phyloP scores from a whole-genome alignment of 2,329 filamentous ascomycete genomes.

The Raffaelea albimanens region DNA sequence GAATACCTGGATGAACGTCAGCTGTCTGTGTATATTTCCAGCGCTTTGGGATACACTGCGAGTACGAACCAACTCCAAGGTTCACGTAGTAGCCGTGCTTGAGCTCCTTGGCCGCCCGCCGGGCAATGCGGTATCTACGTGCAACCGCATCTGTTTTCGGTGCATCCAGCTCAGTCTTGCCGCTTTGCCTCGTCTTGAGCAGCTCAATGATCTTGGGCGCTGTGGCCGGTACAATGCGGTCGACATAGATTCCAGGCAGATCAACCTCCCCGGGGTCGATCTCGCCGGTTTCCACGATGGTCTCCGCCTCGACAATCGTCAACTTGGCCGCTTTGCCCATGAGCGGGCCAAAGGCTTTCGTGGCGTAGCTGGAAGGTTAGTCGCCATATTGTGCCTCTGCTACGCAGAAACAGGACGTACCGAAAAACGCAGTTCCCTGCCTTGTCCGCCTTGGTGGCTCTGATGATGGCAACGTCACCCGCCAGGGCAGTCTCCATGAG shows the following conservation, averaged over 20 bases:
- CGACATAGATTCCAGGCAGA: slow-evolving; percentile 73
- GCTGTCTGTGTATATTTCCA: too few species aligned
- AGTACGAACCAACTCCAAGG: slow-evolving; percentile 67
- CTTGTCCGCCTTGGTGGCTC: slow-evolving; percentile 67
- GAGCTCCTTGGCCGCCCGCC: slow-evolving; percentile 69
- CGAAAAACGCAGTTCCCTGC: slow-evolving; percentile 74
- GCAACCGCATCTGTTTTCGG: slow-evolving; percentile 48
- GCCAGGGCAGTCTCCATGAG: slow-evolving; percentile 69
- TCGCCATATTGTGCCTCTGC: too few species aligned
- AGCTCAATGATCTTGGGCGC: slow-evolving; percentile 64
- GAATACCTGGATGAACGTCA: too few species aligned
- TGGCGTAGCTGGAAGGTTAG: too few species aligned
- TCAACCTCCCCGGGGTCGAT: slow-evolving; percentile 68
- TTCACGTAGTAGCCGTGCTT: slow-evolving; percentile 76
- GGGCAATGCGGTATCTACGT: slow-evolving; percentile 72
- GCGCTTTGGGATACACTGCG: too few species aligned
- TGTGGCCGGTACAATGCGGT: slow-evolving; percentile 68
- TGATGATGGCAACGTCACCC: slow-evolving; percentile 68
- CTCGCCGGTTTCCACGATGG: slow-evolving; percentile 67
- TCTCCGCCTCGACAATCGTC: slow-evolving; percentile 76
- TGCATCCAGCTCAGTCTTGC: too few species aligned
- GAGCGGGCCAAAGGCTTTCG: slow-evolving; percentile 63
- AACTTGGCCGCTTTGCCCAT: slow-evolving; percentile 74
- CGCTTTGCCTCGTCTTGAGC: too few species aligned
- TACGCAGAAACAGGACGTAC: too few species aligned